phyloP scores from a whole-genome alignment of 75 land plant species.

The Sequoia sempervirens region DNA sequence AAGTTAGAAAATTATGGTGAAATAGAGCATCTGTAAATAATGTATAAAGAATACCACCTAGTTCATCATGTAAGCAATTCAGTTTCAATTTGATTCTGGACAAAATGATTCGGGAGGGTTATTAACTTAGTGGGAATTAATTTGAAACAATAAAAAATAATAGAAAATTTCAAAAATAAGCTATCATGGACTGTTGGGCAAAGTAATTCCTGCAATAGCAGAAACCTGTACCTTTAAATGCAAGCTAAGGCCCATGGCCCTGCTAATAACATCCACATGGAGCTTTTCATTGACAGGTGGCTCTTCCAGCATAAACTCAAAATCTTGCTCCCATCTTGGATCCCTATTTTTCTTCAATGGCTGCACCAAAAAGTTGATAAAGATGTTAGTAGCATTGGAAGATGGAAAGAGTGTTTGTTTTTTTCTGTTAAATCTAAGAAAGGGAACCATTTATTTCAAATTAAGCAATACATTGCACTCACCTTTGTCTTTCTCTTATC shows the following conservation, averaged over 20 bases:
- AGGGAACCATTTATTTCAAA: background rate
- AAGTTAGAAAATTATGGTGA: no score
- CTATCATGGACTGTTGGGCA: background rate
- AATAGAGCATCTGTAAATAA: background rate
- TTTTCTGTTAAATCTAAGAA: background rate
- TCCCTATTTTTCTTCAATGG: conserved; percentile 67
- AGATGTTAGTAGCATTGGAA: background rate
- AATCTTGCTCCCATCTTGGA: conserved; percentile 86
- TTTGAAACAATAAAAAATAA: background rate
- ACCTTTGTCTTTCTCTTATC: conserved; percentile 82
- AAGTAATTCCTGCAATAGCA: background rate
- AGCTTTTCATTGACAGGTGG: conserved; percentile 62
- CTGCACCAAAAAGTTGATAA: conserved; percentile 29
- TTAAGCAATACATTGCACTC: background rate
- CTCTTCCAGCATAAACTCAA: conserved; percentile 66
- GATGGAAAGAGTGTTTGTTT: background rate
- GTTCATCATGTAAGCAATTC: background rate
- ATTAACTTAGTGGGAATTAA: background rate
- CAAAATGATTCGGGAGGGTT: background rate
- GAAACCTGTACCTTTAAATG: conserved; percentile 39
- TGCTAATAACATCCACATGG: conserved; percentile 70
- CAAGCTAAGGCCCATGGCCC: conserved; percentile 31
- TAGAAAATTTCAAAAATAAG: background rate
- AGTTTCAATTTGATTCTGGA: background rate
- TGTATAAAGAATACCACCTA: background rate